Percentiles rank a stretch among this genome's conserved stretches.
Evolutionary conservation across 2,329 filamentous ascomycete species (phyloP).

Genomic region (Colletotrichum sp.): DNA sequence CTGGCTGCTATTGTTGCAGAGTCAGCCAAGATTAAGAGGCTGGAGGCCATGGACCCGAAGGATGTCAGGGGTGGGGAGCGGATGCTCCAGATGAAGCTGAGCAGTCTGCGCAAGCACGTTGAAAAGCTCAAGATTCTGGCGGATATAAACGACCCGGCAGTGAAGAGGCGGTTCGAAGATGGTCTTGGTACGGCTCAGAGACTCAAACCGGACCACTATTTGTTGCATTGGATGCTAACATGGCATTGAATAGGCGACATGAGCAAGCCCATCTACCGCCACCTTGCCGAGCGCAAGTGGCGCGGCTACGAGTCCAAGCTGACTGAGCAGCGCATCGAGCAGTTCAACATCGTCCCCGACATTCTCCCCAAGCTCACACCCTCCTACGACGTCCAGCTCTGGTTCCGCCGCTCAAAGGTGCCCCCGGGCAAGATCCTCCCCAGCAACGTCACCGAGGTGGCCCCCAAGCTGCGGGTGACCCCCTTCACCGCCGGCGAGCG

Average conservation of each 20-base stretch:
- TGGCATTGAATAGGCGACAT: constrained; percentile 73
- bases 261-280: constrained; percentile 94
- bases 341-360: constrained; percentile 89
- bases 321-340: constrained; percentile 82
- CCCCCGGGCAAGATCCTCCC: constrained; percentile 81
- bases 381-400: constrained; percentile 79
- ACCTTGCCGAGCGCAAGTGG: constrained; percentile 89
- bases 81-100: constrained; percentile 70
- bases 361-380: constrained; percentile 82
- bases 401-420: constrained; percentile 74
- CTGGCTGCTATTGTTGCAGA: constrained; percentile 73
- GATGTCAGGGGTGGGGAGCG: constrained; percentile 65
- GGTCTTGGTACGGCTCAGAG: constrained; percentile 69
- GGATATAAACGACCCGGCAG: constrained; percentile 92
- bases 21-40: constrained; percentile 69
- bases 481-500: constrained; percentile 83
- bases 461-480: constrained; percentile 82
- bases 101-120: constrained; percentile 73
- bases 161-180: constrained; percentile 95
- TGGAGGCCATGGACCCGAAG: constrained; percentile 64
- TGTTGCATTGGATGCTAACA: not conserved
- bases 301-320: constrained; percentile 79
- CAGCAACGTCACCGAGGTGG: constrained; percentile 73
- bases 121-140: constrained; percentile 86
- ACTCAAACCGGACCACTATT: not conserved